Conservation (phyloP, 495 filamentous ascomycete genomes). For the Penicillium odoratum region DNA sequence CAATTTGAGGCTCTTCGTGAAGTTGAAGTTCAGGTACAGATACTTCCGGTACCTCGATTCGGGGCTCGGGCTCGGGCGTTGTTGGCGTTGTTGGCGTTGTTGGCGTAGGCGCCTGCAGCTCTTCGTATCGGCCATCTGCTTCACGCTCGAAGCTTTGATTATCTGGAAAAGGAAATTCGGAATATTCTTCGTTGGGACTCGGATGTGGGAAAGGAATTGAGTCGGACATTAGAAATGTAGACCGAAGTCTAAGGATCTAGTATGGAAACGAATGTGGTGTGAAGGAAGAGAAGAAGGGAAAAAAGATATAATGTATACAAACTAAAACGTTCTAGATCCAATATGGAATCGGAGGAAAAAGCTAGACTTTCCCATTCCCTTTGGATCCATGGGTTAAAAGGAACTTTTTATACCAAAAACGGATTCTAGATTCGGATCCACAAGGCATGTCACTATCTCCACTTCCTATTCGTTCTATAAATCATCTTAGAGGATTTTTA, state of each 20-base stretch:
- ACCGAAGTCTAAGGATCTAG: not conserved
- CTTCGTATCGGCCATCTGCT: constrained; percentile 21
- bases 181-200: constrained; percentile 28
- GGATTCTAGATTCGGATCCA: constrained; percentile 2
- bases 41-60: not conserved
- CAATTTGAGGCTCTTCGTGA: not conserved
- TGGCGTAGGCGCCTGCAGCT: constrained; percentile 11
- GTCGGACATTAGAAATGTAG: constrained; percentile 22
- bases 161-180: constrained; percentile 24
- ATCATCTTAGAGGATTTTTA: not conserved
- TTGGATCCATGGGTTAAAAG: no score
- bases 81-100: not conserved
- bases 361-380: not conserved
- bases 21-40: not conserved
- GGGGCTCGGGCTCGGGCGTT: not conserved
- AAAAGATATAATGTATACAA: not conserved
- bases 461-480: not conserved
- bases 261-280: not conserved
- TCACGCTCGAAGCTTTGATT: constrained; percentile 22
- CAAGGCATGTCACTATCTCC: constrained; percentile 7
- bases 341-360: not conserved
- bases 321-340: not conserved
- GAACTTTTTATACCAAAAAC: not conserved
- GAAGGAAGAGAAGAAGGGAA: not conserved
- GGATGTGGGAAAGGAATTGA: constrained; percentile 22